Percentiles rank a stretch among this genome's conserved stretches.
Conservation (phyloP, 2,329 filamentous ascomycete genomes). For the Pseudogymnoascus sp. region DNA sequence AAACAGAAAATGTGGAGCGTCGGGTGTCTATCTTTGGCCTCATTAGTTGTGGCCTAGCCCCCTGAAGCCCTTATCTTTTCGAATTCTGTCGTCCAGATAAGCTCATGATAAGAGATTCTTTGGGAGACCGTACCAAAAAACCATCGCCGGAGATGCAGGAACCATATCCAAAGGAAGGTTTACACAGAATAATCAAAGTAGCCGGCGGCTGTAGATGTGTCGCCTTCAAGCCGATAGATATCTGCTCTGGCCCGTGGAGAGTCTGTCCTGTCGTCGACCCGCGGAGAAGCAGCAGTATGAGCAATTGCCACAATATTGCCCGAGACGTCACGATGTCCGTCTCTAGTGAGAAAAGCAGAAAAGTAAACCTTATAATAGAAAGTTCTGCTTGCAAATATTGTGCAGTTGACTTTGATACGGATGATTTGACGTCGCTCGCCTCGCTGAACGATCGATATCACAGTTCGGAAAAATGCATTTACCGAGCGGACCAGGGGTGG, state of each 20-base stretch:
- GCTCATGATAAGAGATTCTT: slow-evolving; percentile 3
- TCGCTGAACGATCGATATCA: neutral
- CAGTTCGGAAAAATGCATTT: slow-evolving; percentile 7
- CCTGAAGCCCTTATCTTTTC: slow-evolving; percentile 1
- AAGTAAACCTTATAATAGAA: neutral
- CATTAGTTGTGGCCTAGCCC: neutral
- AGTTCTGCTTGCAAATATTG: neutral
- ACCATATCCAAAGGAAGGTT: neutral
- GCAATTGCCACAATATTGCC: neutral
- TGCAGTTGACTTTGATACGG: neutral
- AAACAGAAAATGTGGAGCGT: neutral
- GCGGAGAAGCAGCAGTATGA: neutral
- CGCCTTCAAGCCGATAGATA: neutral
- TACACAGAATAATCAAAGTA: neutral
- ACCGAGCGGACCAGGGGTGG: slow-evolving; percentile 5
- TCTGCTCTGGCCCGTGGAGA: neutral
- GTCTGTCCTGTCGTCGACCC: neutral
- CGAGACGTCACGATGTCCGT: neutral
- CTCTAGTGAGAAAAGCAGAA: neutral
- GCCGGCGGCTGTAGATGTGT: neutral
- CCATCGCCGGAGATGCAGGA: neutral
- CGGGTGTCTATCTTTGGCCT: neutral
- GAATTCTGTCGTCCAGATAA: slow-evolving; percentile 1
- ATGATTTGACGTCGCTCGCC: neutral
- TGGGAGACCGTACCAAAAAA: neutral